Base-by-base conservation (phyloP, 495 filamentous ascomycete genomes). In the Aspergillus hancockii region DNA sequence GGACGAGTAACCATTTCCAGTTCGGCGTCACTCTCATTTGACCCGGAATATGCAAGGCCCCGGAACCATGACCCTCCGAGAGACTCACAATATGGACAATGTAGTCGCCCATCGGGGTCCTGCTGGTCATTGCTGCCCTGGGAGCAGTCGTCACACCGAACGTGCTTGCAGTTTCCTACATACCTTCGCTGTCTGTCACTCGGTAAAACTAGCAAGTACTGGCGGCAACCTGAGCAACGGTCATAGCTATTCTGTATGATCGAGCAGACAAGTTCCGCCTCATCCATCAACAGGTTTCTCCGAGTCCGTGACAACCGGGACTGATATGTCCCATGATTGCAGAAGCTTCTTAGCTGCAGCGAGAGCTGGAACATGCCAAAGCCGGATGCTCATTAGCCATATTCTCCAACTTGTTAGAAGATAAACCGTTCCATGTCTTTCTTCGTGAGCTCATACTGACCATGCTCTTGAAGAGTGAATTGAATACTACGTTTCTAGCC, bases 291-390 rank as follows among this genome's bases (percentile, higher is more conserved):
- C 21, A 69, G 21, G 45, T 66, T 63, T 8, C 66, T 63, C 54
- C 64, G 62, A 41, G 64, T 63, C 72, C 75, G 71, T 12, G 68
- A 71, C 58, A 76, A 71, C 3, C 54, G 60, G 54, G 70, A 62
- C 41, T 79, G 74, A 52, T 64, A 76, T 2, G 77, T 78, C 9
- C 77, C 79, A 58, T 80, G 75, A 53, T 80, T 81, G 59, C 77
- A 80, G 6, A 82, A 62, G 7, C 74, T 64, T 3, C 79, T 70
- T 9, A 82, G 66, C 49, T 74, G 74, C 9, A 79, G 52, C n/a
- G 71, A 67, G 0, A 73, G 61, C 52, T 78, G 74, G 40, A 82
- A 75, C 22, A 77, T 60, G 12, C 71, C 67, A 49, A 74, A 71
- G 22, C 59, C 60, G 1, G 25, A 31, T 13, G 52, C 55, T 18